These are phyloP conservation scores for Oleoguttula mirabilis DNA, from an alignment of 495 filamentous ascomycete genomes.

Conservation along the genomic window DNA sequence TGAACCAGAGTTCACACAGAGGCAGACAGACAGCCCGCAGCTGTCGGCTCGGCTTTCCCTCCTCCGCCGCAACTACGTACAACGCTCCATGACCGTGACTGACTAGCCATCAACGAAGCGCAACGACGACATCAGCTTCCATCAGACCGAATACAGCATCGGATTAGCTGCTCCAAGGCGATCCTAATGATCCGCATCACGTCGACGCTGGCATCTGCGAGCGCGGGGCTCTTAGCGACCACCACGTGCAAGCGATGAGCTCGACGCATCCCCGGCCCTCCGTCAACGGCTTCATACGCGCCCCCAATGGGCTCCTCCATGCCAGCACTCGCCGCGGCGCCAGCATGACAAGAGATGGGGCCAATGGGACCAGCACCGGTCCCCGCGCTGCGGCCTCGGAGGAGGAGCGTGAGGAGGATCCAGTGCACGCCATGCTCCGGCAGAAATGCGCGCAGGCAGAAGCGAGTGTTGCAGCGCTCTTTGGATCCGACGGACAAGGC, in stretches of 20 bases:
- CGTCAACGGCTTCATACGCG: conserved; percentile 23
- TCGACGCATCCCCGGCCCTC: conserved; percentile 21
- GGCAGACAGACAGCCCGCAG: too few species aligned
- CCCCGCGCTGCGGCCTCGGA: conserved; percentile 18
- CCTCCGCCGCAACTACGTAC: too few species aligned
- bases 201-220: conserved; percentile 18
- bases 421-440: conserved; percentile 48
- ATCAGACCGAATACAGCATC: conserved; percentile 22
- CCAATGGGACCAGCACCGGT: conserved; percentile 27
- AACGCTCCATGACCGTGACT: too few species aligned
- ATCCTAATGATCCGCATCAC: conserved; percentile 14
- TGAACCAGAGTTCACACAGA: too few species aligned
- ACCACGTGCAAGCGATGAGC: conserved; percentile 13
- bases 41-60: too few species aligned
- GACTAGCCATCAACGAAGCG: too few species aligned
- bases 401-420: conserved; percentile 45
- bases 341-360: conserved; percentile 38
- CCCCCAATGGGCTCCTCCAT: conserved; percentile 20
- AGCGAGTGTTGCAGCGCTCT: conserved; percentile 46
- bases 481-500: conserved; percentile 27
- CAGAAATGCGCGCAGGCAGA: conserved; percentile 49
- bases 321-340: conserved; percentile 21
- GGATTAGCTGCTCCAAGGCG: conserved; percentile 10
- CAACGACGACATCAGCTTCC: conserved; percentile 7
- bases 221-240: conserved; percentile 36